These are phyloP conservation scores for Agrocybe pediades DNA, from an alignment of 768 basidiomycete species.

Conservation along the genomic window DNA sequence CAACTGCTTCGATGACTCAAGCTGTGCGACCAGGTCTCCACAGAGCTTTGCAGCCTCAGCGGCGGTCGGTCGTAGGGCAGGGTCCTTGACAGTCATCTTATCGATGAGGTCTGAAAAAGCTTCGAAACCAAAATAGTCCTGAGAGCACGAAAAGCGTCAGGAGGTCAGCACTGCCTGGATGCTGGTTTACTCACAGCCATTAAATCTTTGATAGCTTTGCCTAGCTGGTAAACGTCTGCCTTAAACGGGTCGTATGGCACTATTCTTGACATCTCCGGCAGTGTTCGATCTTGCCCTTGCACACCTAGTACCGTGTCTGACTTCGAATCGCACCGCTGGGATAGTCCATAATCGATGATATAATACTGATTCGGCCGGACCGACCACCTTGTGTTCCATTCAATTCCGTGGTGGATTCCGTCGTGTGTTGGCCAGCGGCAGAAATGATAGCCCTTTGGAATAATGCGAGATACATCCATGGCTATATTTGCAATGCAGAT, in stretches of 20 bases:
- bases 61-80: background rate
- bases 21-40: background rate
- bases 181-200: background rate
- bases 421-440: background rate
- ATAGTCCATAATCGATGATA: conserved; percentile 29
- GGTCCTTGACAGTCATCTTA: background rate
- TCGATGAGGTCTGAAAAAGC: background rate
- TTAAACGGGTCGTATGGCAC: conserved; percentile 26
- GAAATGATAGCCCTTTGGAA: conserved; percentile 16
- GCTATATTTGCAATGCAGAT: conserved; percentile 11
- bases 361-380: conserved; percentile 25
- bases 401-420: background rate
- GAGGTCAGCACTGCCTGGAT: background rate
- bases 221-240: conserved; percentile 30
- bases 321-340: background rate
- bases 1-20: background rate
- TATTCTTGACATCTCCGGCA: conserved; percentile 26
- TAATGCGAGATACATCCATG: conserved; percentile 15
- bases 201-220: conserved; percentile 15
- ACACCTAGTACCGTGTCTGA: conserved; percentile 4
- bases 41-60: background rate
- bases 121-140: background rate
- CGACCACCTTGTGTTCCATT: conserved; percentile 18
- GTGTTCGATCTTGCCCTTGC: conserved; percentile 23
- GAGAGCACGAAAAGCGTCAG: background rate